Evolutionary conservation across 1,284 basidiomycete species (phyloP), one percentile per base, ranked within the genome.

Genomic region (Hemileia vastatrix): DNA sequence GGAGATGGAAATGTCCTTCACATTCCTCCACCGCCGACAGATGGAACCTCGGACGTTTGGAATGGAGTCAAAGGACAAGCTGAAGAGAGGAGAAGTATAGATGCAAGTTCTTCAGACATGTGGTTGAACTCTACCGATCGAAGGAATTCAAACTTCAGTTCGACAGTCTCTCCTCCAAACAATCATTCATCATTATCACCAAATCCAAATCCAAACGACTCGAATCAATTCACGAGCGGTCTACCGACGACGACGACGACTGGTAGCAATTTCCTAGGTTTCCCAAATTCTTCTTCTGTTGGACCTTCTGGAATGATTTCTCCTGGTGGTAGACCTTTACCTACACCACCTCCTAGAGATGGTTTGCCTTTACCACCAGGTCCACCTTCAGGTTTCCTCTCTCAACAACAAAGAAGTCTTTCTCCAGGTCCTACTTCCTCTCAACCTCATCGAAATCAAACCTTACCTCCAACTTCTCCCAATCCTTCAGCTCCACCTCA

Each of bases 401-500:
- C 11, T 40, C 36, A 40, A 40, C 21, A 18, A n/a, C 4, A n/a
- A 45, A 18, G n/a, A 11, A 4, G 9, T 15, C 32, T 66, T 45
- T 54, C 69, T 54, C 54, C 9, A 48, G 45, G 32, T 53, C 27
- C 51, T 69, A 71, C 5, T 64, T 69, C 0, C 67, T 68, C 40
- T 21, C 57, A 19, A 36, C 36, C 33, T 18, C 11, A 57, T 69
- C 6, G 27, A 27, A 27, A 27, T 27, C 27, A 27, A 27, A 32
- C 33, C 32, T 15, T 40, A 5, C 31, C 40, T n/a, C 55, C 55
- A 47, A 33, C 55, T 49, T 23, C 55, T 33, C 45, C 53, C 4
- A 45, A 40, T 9, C 21, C 52, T 3, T 68, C 72, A 24, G 67
- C 74, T 0, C 69, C 70, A 23, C 58, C 63, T 23, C 54, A 54